Evolutionary conservation across 108 stramenopile genomes (phyloP).

Genomic region (Chaetoceros muelleri): DNA sequence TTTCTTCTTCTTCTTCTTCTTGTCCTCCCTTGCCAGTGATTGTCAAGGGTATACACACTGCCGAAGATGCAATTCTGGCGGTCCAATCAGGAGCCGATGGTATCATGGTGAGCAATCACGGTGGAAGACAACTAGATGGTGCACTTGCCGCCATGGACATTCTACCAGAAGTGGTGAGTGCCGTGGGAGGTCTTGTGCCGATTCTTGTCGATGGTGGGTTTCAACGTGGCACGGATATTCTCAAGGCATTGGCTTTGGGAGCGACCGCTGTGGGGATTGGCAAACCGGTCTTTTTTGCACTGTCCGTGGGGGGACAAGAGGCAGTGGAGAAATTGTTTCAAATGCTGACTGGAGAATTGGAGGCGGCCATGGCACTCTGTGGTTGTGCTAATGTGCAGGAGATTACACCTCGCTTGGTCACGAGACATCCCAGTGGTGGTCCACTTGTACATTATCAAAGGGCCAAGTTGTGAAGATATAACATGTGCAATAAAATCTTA

Average conservation of each 20-base stretch:
- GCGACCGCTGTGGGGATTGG: constrained; percentile 90
- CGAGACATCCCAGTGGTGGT: too few relatives aligned
- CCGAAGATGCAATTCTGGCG: constrained; percentile 83
- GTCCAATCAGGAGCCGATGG: constrained; percentile 73
- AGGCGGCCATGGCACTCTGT: constrained; percentile 75
- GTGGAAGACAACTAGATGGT: constrained; percentile 88
- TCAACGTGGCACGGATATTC: constrained; percentile 62
- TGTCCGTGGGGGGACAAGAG: constrained; percentile 66
- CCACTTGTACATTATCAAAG: too few relatives aligned
- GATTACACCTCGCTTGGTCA: constrained; percentile 25
- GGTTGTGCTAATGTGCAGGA: constrained; percentile 35
- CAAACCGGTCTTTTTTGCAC: constrained; percentile 83
- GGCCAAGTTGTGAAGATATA: too few relatives aligned
- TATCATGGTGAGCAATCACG: constrained; percentile 92
- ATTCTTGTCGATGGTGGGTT: constrained; percentile 87
- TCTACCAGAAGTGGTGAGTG: constrained; percentile 72
- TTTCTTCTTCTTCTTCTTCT: too few relatives aligned
- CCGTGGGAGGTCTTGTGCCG: constrained; percentile 56
- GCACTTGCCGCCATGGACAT: constrained; percentile 73
- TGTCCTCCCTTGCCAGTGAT: constrained; percentile 55
- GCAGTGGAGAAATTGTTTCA: constrained; percentile 44
- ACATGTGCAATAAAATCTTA: too few relatives aligned
- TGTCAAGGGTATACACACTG: constrained; percentile 90
- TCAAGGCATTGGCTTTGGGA: constrained; percentile 82
- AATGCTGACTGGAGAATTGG: constrained; percentile 56